Conservation (phyloP, 139 green algal species). For the Chlorella sp. region DNA sequence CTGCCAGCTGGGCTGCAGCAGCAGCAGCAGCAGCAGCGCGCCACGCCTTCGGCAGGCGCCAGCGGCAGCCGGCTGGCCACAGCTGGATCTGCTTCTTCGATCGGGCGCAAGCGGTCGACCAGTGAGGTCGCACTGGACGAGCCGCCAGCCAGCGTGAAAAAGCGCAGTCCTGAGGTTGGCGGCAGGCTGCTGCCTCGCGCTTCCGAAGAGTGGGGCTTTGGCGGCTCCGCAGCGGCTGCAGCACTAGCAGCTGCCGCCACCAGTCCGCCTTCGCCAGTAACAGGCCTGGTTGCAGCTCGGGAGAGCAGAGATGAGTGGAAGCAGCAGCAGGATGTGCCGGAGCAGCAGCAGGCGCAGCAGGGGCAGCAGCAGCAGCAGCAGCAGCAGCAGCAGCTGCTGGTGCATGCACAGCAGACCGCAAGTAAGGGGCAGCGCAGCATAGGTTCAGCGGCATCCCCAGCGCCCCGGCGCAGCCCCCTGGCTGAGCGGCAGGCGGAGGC, state of each 20-base stretch:
- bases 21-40: background rate
- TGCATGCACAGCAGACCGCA: background rate
- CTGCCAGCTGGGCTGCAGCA: background rate
- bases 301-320: background rate
- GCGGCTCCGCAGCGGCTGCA: background rate
- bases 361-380: background rate
- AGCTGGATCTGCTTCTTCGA: background rate
- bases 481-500: background rate
- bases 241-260: background rate
- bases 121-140: background rate
- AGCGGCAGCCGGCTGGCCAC: background rate
- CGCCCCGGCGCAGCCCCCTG: background rate
- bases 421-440: background rate
- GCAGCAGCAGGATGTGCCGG: no score
- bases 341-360: background rate
- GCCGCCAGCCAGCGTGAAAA: constrained; percentile 11
- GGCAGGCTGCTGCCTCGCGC: background rate
- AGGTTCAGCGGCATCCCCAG: background rate
- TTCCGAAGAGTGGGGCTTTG: background rate
- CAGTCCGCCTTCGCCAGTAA: no score
- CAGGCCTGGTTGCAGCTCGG: background rate
- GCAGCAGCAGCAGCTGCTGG: background rate
- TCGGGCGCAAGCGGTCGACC: constrained; percentile 7
- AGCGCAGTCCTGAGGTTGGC: constrained; percentile 6
- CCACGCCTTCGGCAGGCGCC: background rate